Evolutionary conservation across 1,284 basidiomycete species (phyloP).

Genomic region (Puccinia novopanici): DNA sequence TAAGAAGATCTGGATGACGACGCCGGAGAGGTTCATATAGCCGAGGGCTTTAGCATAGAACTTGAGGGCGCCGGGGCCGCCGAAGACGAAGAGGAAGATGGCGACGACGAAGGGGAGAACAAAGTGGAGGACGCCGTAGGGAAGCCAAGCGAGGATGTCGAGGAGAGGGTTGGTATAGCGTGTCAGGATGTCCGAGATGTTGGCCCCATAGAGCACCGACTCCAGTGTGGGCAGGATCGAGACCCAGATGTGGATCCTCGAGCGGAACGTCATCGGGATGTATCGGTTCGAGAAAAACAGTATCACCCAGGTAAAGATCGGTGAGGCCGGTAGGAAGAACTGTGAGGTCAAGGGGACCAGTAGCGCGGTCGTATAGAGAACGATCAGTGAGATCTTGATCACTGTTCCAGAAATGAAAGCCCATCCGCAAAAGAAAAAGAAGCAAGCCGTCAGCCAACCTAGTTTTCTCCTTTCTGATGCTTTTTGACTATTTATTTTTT

Average conservation of each 20-base stretch:
- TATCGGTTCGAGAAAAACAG: conserved; percentile 62
- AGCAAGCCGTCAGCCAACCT: not conserved
- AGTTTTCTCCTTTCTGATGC: not conserved
- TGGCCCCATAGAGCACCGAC: conserved; percentile 90
- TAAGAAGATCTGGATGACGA: conserved; percentile 82
- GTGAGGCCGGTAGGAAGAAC: conserved; percentile 86
- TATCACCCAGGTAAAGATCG: conserved; percentile 72
- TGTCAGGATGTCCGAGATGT: conserved; percentile 93
- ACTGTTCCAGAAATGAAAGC: conserved; percentile 62
- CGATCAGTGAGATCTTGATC: conserved; percentile 77
- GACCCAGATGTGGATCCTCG: conserved; percentile 87
- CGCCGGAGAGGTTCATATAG: conserved; percentile 87
- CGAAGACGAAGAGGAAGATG: conserved; percentile 75
- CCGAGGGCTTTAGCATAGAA: conserved; percentile 88
- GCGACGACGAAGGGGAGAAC: conserved; percentile 77
- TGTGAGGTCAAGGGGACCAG: conserved; percentile 85
- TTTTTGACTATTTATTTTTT: not conserved
- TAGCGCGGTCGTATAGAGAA: conserved; percentile 70
- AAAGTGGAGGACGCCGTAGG: conserved; percentile 92
- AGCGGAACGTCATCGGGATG: conserved; percentile 81
- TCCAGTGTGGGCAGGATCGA: conserved; percentile 90
- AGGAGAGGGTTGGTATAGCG: conserved; percentile 86
- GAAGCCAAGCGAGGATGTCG: conserved; percentile 91
- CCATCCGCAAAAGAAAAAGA: not conserved
- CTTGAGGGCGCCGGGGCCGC: conserved; percentile 69